Base-by-base conservation (phyloP, 2,329 filamentous ascomycete genomes). In the Claviceps monticola region DNA sequence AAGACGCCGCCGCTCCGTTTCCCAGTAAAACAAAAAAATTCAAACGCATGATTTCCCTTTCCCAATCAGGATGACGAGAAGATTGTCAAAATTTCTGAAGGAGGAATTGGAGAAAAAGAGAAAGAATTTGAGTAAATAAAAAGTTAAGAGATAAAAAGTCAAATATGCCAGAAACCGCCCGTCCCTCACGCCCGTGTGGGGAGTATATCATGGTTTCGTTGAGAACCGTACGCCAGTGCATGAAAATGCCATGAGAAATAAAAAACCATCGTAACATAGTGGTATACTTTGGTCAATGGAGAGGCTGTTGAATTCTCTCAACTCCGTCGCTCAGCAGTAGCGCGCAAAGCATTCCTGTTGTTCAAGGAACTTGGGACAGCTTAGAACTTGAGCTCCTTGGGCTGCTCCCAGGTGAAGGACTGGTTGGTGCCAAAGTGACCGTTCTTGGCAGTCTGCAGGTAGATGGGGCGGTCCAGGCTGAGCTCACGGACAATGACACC, bases 401-500 rank as follows among this genome's bases (percentile, higher is more conserved):
- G 91, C 82, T 97, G 82, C 83, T 98, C 93, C 93, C 93, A 98
- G 74, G 77, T 82, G 82, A 98, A 98, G 72, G 72, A 77, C 82
- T 95, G 93, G 86, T 96, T 93, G 74, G 89, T 95, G 60, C 78
- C 78, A 75, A 98, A 98, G 82, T 98, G 93, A 64, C 93, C 93
- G 76, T 97, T 97, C 87, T 96, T 96, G 74, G 93, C 93, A 54
- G 93, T 98, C 78, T 91, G 81, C 80, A 83, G 83, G 84, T 98
- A 98, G 78, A 97, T 96, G 68, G 93, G 93, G 74, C 89, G 88
- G 72, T 83, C 85, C 60, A 98, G 81, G 75, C 93, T 85, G 60
- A 98, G 86, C 76, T 96, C 90, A 77, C 88, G 88, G 74, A 97
- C 93, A 65, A 98, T 97, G 71, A 96, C 89, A 83, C 93, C 93